phyloP scores from a whole-genome alignment of 208 protist genomes.

The Vickermania ingenoplastis region DNA sequence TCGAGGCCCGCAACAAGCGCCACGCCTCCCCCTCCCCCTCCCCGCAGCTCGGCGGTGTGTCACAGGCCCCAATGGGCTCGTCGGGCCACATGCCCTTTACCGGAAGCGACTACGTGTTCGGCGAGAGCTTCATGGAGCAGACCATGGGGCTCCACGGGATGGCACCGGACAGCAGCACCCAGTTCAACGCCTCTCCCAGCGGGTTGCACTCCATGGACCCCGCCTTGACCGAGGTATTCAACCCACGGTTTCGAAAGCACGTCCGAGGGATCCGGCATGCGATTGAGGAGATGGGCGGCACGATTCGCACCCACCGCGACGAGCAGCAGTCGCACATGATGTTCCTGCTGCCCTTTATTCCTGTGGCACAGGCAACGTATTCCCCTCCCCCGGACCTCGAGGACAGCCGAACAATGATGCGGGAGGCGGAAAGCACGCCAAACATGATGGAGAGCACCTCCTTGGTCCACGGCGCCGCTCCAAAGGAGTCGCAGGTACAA shows the following conservation, averaged over 20 bases:
- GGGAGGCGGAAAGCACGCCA: neutral
- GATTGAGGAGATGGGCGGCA: constrained; percentile 78
- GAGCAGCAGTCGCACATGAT: constrained; percentile 26
- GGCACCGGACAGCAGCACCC: neutral
- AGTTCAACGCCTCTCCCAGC: neutral
- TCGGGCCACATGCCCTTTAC: neutral
- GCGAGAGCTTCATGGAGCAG: neutral
- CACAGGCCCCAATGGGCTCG: neutral
- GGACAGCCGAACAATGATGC: neutral
- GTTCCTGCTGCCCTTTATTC: constrained; percentile 73
- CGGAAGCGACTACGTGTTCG: neutral
- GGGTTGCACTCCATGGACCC: no score
- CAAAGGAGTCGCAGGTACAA: no score
- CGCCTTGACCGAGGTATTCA: neutral
- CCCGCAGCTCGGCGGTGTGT: neutral
- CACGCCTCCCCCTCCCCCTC: neutral
- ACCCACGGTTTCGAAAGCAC: neutral
- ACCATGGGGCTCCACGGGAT: neutral
- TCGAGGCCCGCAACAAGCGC: constrained; percentile 3
- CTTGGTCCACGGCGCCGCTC: neutral
- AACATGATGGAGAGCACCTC: neutral
- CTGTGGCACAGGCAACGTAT: constrained; percentile 28
- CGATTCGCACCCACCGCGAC: constrained; percentile 37
- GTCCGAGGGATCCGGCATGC: constrained; percentile 10
- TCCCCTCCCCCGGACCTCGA: constrained; percentile 13